Evolutionary conservation across 140 eudicot genomes (phyloP).

Genomic region (Ambrosia hybrid): DNA sequence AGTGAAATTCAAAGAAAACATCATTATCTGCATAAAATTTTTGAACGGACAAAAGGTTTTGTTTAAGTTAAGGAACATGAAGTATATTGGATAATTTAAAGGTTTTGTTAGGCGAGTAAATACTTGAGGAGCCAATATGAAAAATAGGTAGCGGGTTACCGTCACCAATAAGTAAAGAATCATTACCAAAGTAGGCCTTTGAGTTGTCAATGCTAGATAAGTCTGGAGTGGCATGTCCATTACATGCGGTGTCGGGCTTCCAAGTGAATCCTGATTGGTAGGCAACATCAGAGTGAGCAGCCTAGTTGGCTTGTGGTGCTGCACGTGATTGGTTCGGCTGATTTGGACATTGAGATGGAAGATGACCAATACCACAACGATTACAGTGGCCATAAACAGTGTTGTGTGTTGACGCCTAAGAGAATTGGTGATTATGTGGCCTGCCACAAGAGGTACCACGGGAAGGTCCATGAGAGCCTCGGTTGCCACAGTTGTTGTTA

Average conservation of each 20-base stretch:
- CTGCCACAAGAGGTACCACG: slow-evolving; percentile 3
- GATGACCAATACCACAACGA: too few species aligned
- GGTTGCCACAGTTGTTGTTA: slow-evolving; percentile 2
- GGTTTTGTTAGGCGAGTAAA: neutral
- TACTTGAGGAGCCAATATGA: neutral
- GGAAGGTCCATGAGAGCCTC: neutral
- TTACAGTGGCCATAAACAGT: too few species aligned
- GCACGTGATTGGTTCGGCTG: too few species aligned
- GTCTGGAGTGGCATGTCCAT: neutral
- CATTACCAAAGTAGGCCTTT: neutral
- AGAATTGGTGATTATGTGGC: neutral
- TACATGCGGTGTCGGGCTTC: slow-evolving; percentile 9
- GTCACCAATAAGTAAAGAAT: slow-evolving; percentile 1
- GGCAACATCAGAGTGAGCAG: neutral
- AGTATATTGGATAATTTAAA: neutral
- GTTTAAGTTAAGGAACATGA: too few species aligned
- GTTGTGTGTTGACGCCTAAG: neutral
- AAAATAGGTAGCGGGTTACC: neutral
- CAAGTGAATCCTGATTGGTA: neutral
- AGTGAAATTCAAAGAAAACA: too few species aligned
- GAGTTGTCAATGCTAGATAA: neutral
- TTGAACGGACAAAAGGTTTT: neutral
- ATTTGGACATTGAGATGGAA: too few species aligned
- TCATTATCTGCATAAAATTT: neutral
- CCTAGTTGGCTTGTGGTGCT: too few species aligned